Evolutionary conservation across 805 yeast genomes (phyloP).

Genomic region (Ogataea philodendri): DNA sequence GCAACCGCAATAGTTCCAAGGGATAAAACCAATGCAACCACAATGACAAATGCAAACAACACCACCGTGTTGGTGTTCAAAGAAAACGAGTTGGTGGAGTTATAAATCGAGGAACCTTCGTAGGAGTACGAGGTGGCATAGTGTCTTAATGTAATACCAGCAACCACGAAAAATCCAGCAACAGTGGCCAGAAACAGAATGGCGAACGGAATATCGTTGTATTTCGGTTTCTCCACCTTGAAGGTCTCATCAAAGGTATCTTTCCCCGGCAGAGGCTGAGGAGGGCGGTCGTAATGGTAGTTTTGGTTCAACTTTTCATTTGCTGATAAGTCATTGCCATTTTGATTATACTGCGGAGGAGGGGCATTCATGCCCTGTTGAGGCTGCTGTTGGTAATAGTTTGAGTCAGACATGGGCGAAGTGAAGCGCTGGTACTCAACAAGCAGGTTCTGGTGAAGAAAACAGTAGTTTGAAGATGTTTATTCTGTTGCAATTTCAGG

Average conservation of each 20-base stretch:
- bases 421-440: no score
- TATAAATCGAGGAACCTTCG: slow-evolving; percentile 65
- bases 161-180: slow-evolving; percentile 67
- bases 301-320: slow-evolving; percentile 17
- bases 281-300: slow-evolving; percentile 24
- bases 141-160: slow-evolving; percentile 65
- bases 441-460: no score
- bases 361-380: slow-evolving; percentile 9
- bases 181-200: slow-evolving; percentile 43
- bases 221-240: slow-evolving; percentile 57
- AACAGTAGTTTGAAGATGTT: slow-evolving; percentile 1
- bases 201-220: slow-evolving; percentile 71
- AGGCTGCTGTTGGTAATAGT: slow-evolving; percentile 16
- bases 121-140: slow-evolving; percentile 53
- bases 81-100: slow-evolving; percentile 50
- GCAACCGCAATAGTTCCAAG: slow-evolving; percentile 57
- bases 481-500: slow-evolving; percentile 5
- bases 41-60: slow-evolving; percentile 63
- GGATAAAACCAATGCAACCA: slow-evolving; percentile 59
- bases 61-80: slow-evolving; percentile 74
- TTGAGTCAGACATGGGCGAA: slow-evolving; percentile 3
- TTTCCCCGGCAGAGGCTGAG: slow-evolving; percentile 33
- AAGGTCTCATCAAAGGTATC: slow-evolving; percentile 64
- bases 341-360: slow-evolving; percentile 17
- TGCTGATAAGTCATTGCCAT: slow-evolving; percentile 12